Percentiles rank a stretch among this genome's conserved stretches.
Conservation (phyloP, 495 filamentous ascomycete species). For the Xanthoparmelia taractica region DNA sequence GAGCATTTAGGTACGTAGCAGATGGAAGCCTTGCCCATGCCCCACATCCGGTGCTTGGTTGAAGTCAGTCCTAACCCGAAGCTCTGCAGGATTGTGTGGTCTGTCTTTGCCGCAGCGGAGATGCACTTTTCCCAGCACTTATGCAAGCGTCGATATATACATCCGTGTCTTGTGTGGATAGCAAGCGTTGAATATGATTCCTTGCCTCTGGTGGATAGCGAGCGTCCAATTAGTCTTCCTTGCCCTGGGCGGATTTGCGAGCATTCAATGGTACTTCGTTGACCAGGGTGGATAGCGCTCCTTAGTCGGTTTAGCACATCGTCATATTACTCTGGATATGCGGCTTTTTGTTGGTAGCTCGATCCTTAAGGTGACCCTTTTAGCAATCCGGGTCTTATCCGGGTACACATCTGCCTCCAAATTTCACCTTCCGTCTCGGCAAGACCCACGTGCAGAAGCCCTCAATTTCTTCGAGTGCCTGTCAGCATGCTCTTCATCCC, state of each 20-base stretch:
- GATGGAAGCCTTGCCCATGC: not conserved
- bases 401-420: not conserved
- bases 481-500: not conserved
- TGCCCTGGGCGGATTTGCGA: not conserved
- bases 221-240: not conserved
- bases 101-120: not conserved
- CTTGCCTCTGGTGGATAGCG: not conserved
- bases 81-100: not conserved
- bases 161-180: not conserved
- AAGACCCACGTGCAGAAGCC: no score
- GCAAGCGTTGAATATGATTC: not conserved
- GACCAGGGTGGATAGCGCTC: slow-evolving; percentile 5
- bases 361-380: not conserved
- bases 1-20: not conserved
- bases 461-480: not conserved
- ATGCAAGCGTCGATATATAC: not conserved
- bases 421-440: not conserved
- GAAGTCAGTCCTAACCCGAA: not conserved
- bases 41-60: not conserved
- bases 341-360: not conserved
- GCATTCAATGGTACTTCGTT: not conserved
- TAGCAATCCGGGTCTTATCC: not conserved
- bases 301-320: not conserved
- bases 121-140: not conserved
- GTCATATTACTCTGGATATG: not conserved